Evolutionary conservation across 768 basidiomycete species (phyloP), one percentile per base, ranked within the genome.

Genomic region (Rubroboletus satanas): DNA sequence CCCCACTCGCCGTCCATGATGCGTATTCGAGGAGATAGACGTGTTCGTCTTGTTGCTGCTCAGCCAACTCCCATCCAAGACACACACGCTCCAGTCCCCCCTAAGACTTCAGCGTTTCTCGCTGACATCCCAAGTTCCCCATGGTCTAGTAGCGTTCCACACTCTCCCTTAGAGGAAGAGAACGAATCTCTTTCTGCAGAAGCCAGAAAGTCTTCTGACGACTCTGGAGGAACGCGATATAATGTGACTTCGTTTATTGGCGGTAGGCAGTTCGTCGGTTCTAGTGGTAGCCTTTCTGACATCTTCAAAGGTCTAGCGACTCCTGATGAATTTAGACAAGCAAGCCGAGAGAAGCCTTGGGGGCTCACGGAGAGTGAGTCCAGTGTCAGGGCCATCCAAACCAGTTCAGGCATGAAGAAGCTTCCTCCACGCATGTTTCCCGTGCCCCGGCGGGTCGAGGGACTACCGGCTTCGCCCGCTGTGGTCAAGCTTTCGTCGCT

Each of bases 231-330:
- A 14, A 84, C 79, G 0, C 81, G 79, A 54, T 87, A 83, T 62
- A 87, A 88, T 54, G 84, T 88, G 18, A 89, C 87, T 15, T 88
- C 87, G 1, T 88, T 89, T 64, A 86, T 89, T 58, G 82, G 72
- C 41, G 67, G 79, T 79, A 54, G 55, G 78, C 59, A 31, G 21
- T 49, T 59, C 33, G 5, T 37, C 9, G 21, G 5, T 37, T 33
- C 42, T 41, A 35, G 51, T 32, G 29, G 11, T 28, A 18, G 2
- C 10, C 28, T 31, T 26, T 42, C 48, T 64, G 42, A 70, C 37
- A 9, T 33, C 18, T 7, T 52, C 4, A 5, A 49, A 79, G 77
- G 68, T 56, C 45, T 77, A 47, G 72, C 74, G 4, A 63, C 66
- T 17, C 74, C 73, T 21, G 45, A 36, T 2, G 58, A 52, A 14